Base-by-base conservation (phyloP, 345 rosid genomes). In the Brassica cretica region DNA sequence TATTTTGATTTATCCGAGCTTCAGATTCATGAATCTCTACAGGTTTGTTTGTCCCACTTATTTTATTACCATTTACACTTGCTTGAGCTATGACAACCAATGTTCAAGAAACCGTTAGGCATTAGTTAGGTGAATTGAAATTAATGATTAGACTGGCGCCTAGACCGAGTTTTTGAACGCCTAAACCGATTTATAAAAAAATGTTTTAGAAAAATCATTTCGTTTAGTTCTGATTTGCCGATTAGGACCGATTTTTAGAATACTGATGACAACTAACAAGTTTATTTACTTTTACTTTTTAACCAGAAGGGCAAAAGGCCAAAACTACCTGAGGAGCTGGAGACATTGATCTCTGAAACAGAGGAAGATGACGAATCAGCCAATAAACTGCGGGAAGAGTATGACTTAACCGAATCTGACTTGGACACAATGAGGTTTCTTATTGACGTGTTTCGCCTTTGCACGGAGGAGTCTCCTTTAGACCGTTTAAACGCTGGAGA, bases 291-390 rank as follows among this genome's bases (percentile, higher is more conserved):
- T n/a, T 77, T 37, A 30, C 6, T 8, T 67, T 33, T 75, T 69
- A 53, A 81, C n/a, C 93, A 93, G 99, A 82, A 64, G 35, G 97
- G 99, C 2, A 80, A 87, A 77, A 88, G 97, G 51, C 98, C 99
- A 1, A 84, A 35, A 37, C 82, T 95, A 73, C 82, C 91, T 1
- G 84, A 84, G 73, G 85, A 90, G 76, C 79, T 93, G 65, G 91
- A 86, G 85, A 82, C 77, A 0, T 56, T 88, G 78, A 78, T 33
- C 60, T 87, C 83, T 30, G 76, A 44, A 62, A 74, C 79, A 41
- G 79, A 75, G 49, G 76, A 75, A 56, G 72, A 70, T 29, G 89
- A 80, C 15, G 78, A 76, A 35, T 44, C 77, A 49, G 63, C 66
- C 5, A 59, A 62, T 66, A 68, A 80, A 79, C 44, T 81, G 71